Base-by-base conservation (phyloP, 257 asterid species). In the Fraxinus excelsior region DNA sequence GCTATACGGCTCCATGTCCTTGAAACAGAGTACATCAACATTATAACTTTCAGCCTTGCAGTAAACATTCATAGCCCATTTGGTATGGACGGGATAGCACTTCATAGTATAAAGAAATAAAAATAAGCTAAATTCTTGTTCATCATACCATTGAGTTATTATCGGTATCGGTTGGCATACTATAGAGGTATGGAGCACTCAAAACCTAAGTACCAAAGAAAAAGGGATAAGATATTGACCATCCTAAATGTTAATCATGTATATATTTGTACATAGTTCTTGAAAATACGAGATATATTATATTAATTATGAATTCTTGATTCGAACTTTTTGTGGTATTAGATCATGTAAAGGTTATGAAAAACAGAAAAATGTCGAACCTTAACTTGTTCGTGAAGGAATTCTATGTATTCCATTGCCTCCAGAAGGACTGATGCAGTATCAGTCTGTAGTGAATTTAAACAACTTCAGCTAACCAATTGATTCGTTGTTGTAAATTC, bases 321-420 rank as follows among this genome's bases (percentile, higher is more conserved):
- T 51, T 51, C 13, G 44, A 38, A 42, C 5, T 42, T 13, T 42
- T 12, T 42, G 51, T 42, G 44, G 44, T 38, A 38, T 38, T 38
- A 38, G 44, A 38, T 13, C 13, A 38, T 13, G 44, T 38, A 8
- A 8, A 51, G 1, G 62, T 4, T 44, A 16, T 1, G 14, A 44
- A 44, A 44, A 44, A 12, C 1, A 12, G 28, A 19, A 65, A 70
- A 44, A 65, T 7, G 18, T 10, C 76, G 9, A 77, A 94, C 98
- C 96, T 94, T 91, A 64, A 94, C 97, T 84, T 94, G 98, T 23
- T 94, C 98, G 18, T 94, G 98, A 38, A 94, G 94, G 87, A 94
- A 94, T 26, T 68, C 88, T 84, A 94, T 92, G 86, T 94, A 94
- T 56, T 91, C 98, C 91, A 91, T 84, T 35, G 96, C 97, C 78